A percentile compares a stretch with the other conserved stretches of the same genome.
These are phyloP conservation scores for Hymenotorrendiella dingleyae DNA, from an alignment of 2,329 filamentous ascomycete genomes.

Conservation along the genomic window DNA sequence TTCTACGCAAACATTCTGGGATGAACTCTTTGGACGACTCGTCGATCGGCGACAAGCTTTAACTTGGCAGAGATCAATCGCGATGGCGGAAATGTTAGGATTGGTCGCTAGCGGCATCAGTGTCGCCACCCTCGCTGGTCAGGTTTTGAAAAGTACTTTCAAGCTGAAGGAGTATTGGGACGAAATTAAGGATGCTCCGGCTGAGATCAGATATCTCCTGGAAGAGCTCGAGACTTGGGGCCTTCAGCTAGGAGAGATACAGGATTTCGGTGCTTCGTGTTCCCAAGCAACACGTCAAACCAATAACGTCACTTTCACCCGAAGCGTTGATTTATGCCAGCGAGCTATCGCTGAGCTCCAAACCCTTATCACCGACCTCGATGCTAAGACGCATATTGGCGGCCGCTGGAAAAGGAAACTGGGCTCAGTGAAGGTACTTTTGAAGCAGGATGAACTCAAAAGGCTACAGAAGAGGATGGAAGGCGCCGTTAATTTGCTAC, in stretches of 20 bases:
- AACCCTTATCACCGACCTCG: no score
- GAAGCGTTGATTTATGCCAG: neutral
- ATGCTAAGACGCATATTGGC: neutral
- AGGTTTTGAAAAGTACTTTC: constrained; percentile 1
- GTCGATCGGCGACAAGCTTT: no score
- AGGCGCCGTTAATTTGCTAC: no score
- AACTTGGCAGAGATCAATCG: no score
- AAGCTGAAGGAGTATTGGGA: constrained; percentile 1
- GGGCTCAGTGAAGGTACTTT: neutral
- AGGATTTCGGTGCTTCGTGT: neutral
- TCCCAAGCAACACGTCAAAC: neutral
- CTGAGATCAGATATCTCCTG: neutral
- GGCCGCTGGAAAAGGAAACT: neutral
- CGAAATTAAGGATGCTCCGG: constrained; percentile 1
- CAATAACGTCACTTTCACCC: no score
- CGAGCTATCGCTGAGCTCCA: neutral
- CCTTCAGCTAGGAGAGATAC: neutral
- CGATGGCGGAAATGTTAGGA: neutral
- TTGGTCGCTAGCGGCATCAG: neutral
- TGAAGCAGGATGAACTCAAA: neutral
- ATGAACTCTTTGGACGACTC: no score
- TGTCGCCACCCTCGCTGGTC: neutral
- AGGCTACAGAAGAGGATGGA: no score
- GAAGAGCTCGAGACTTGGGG: constrained; percentile 1
- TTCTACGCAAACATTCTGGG: no score